Base-by-base conservation (phyloP, 345 rosid genomes). In the Bruguiera gymnorhiza region DNA sequence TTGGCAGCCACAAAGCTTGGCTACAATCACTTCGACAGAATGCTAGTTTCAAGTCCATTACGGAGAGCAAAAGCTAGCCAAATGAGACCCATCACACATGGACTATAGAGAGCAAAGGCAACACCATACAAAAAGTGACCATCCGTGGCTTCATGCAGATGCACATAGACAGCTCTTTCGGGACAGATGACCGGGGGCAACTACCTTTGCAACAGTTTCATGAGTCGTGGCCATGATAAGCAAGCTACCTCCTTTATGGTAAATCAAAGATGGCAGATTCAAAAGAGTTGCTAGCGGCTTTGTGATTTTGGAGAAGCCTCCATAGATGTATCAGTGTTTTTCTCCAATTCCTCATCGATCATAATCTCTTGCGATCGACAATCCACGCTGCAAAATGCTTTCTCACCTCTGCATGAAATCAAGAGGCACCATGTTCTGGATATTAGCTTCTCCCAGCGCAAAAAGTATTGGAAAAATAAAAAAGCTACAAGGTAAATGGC, bases 311-410 rank as follows among this genome's bases (percentile, higher is more conserved):
- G 75, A 26, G 66, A 62, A 39, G 76, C 77, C 63, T 67, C 74
- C 8, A 69, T 60, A 67, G 76, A 62, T 15, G 63, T 77, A 13
- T 73, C 50, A 43, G 63, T 62, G 69, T 77, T 66, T 52, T 85
- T 75, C 73, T 80, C 69, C 66, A 82, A 70, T 67, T 79, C 80
- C 68, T 82, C 86, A 34, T 84, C 96, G 2, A 82, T 69, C 80
- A 82, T 82, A 67, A 92, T 87, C 88, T 87, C 93, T 74, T 77
- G 79, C 2, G 68, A 60, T 2, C 97, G 94, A 69, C 99, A 95
- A 58, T 77, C 79, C 6, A 9, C 69, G 27, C 96, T 88, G 85
- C 99, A 95, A 68, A 95, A 95, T 10, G 93, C 84, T 78, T 85
- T 89, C 81, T 87, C 96, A 32, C 92, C 96, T 64, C 99, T 94